Evolutionary conservation across 2,329 filamentous ascomycete species (phyloP), one percentile per base, ranked within the genome.

Genomic region (Fusarium verticillioides): DNA sequence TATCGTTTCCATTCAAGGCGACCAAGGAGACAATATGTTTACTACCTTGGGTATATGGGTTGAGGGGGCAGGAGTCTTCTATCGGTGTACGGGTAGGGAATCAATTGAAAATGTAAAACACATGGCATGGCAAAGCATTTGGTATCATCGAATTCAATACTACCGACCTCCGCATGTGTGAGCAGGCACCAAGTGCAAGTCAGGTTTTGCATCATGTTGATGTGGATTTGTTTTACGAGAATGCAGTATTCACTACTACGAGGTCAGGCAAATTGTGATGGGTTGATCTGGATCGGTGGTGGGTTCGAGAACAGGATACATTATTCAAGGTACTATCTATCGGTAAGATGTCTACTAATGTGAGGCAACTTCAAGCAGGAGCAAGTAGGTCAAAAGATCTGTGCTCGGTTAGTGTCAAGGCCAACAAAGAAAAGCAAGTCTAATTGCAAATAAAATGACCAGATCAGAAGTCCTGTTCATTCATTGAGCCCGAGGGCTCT

Each of bases 381-480:
- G n/a, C 30, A 50, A 34, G 30, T 10, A 50, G n/a, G 19, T 26
- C 8, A 23, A 16, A 18, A 28, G 8, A 53, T 40, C 74, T 75
- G 42, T 69, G 47, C 12, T 62, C 56, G 43, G 72, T 78, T 78
- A 78, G 77, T 57, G 52, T n/a, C 37, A 13, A 23, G 50, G 54
- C 40, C 57, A 52, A 73, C 44, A 58, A 44, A 60, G 18, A 47
- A 26, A 28, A 60, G 39, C 52, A 60, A 63, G 44, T 30, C 16
- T 67, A 59, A 72, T 63, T 54, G 52, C 19, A 21, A 52, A 32
- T 6, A 52, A 59, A 59, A 49, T 64, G 68, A 75, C 73, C 62
- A 67, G 66, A 79, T 95, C 93, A 95, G 93, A 95, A 94, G 93
- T 94, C 92, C 92, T 86, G 86, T 93, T 87, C 89, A 93, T 94